phyloP scores from a whole-genome alignment of 768 basidiomycete species.

The Kwoniella mangroviensis region DNA sequence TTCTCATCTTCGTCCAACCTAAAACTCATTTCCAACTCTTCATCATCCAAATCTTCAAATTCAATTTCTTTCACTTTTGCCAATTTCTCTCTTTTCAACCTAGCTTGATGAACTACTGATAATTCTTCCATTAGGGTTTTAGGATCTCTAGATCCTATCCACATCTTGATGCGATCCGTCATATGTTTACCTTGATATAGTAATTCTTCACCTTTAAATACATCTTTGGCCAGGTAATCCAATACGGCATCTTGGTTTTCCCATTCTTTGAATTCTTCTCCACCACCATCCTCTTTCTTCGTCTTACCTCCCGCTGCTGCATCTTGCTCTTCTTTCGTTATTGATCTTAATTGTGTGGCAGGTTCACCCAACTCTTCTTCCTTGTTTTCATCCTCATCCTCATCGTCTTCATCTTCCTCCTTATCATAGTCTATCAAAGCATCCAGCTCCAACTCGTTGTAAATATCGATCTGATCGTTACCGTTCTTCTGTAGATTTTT shows the following conservation, averaged over 20 bases:
- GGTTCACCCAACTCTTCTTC: conserved; percentile 21
- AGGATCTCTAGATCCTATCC: conserved; percentile 39
- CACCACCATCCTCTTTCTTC: conserved; percentile 6
- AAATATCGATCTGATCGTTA: conserved; percentile 4
- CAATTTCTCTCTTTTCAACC: conserved; percentile 28
- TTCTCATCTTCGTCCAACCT: conserved; percentile 44
- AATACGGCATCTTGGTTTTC: conserved; percentile 36
- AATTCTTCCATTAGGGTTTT: conserved; percentile 36
- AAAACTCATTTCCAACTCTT: conserved; percentile 44
- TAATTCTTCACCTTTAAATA: conserved; percentile 34
- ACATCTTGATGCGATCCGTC: conserved; percentile 31
- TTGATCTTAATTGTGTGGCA: conserved; percentile 11
- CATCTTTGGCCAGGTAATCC: conserved; percentile 25
- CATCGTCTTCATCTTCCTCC: conserved; percentile 22
- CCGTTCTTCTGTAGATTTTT: conserved; percentile 9
- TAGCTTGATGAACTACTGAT: conserved; percentile 34
- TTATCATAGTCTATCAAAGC: conserved; percentile 17
- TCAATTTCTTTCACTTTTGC: conserved; percentile 33
- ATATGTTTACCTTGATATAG: conserved; percentile 28
- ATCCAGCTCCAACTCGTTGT: conserved; percentile 18
- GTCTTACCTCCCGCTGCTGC: conserved; percentile 7
- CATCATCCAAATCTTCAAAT: conserved; percentile 52
- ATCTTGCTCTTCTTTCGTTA: conserved; percentile 27
- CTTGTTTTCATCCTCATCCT: conserved; percentile 31
- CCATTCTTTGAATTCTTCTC: conserved; percentile 36